phyloP scores from a whole-genome alignment of 495 filamentous ascomycete genomes.

The Aspergillus saccharolyticus region DNA sequence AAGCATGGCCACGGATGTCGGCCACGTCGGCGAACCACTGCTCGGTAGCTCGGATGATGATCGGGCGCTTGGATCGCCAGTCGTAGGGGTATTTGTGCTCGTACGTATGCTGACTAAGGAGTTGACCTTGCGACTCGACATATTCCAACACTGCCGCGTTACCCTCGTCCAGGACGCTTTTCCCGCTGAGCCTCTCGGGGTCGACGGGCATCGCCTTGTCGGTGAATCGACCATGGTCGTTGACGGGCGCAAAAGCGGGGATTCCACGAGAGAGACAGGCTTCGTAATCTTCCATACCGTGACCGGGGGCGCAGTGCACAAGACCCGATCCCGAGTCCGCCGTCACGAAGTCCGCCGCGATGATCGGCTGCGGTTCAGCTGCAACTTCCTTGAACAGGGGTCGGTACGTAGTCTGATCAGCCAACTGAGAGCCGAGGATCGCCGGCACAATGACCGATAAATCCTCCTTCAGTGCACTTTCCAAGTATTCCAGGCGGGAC shows the following conservation, averaged over 20 bases:
- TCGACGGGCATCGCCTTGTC: conserved; percentile 63
- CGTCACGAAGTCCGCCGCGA: conserved; percentile 82
- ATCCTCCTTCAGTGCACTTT: conserved; percentile 37
- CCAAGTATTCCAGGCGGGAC: conserved; percentile 54
- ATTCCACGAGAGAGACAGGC: conserved; percentile 65
- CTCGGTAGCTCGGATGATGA: conserved; percentile 85
- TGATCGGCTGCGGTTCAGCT: conserved; percentile 56
- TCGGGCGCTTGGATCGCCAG: conserved; percentile 89
- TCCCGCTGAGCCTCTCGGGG: conserved; percentile 55
- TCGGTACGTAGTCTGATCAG: conserved; percentile 60
- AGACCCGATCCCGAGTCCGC: conserved; percentile 83
- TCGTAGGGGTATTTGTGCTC: conserved; percentile 95
- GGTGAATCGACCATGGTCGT: conserved; percentile 76
- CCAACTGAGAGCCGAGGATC: conserved; percentile 62
- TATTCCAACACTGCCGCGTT: conserved; percentile 63
- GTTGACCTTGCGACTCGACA: conserved; percentile 44
- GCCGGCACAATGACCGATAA: conserved; percentile 48
- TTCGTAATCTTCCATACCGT: conserved; percentile 95
- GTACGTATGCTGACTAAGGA: conserved; percentile 65
- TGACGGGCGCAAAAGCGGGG: conserved; percentile 69
- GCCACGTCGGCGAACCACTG: conserved; percentile 97
- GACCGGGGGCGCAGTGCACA: conserved; percentile 90
- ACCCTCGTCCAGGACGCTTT: conserved; percentile 59
- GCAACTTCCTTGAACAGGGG: conserved; percentile 50
- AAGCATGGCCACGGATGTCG: conserved; percentile 66